Evolutionary conservation across 768 basidiomycete genomes (phyloP).

Genomic region (Auricularia cornea): DNA sequence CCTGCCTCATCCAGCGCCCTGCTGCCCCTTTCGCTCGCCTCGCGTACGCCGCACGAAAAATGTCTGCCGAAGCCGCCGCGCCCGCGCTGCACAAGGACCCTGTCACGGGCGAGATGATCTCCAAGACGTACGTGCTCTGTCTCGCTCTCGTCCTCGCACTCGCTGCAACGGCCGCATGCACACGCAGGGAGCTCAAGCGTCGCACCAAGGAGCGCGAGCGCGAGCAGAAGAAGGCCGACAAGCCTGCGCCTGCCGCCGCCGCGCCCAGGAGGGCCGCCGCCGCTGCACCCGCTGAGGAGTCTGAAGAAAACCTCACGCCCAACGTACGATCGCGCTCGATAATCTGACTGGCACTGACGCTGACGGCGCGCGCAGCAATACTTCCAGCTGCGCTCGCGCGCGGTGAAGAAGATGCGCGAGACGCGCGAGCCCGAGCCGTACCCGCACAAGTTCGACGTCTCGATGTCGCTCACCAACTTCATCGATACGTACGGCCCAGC

Average conservation of each 20-base stretch:
- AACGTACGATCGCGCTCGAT: conserved; percentile 50
- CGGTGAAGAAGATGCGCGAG: conserved; percentile 77
- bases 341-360: background rate
- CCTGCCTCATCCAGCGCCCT: background rate
- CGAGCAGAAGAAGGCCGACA: conserved; percentile 66
- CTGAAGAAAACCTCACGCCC: conserved; percentile 82
- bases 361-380: conserved; percentile 63
- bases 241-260: conserved; percentile 33
- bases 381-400: conserved; percentile 84
- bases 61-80: conserved; percentile 1
- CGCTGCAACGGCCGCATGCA: conserved; percentile 20
- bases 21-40: background rate
- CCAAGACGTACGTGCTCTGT: conserved; percentile 67
- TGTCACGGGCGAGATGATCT: conserved; percentile 92
- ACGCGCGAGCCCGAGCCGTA: conserved; percentile 88
- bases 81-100: conserved; percentile 57
- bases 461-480: conserved; percentile 63
- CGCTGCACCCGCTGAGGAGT: conserved; percentile 24
- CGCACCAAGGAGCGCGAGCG: conserved; percentile 74
- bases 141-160: conserved; percentile 9
- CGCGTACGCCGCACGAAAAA: background rate
- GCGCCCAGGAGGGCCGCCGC: conserved; percentile 33
- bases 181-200: conserved; percentile 81
- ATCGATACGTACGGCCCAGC: conserved; percentile 66
- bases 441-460: conserved; percentile 97